Conservation (phyloP, 352 stramenopile genomes). For the Globisporangium yorkense region DNA sequence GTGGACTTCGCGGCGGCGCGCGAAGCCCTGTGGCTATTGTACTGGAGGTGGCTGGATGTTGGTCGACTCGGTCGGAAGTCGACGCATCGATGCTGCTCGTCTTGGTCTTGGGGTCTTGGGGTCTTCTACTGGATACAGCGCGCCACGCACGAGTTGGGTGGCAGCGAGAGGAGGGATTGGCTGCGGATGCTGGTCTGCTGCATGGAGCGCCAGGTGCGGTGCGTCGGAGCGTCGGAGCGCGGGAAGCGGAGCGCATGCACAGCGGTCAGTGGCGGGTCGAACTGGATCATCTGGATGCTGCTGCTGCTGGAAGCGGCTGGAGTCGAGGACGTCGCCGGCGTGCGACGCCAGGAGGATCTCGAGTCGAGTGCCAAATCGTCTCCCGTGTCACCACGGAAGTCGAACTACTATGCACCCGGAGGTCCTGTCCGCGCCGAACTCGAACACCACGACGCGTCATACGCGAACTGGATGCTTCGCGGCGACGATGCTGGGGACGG, state of each 20-base stretch:
- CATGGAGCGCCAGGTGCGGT: not conserved
- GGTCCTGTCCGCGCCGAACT: no score
- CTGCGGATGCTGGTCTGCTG: not conserved
- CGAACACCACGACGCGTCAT: not conserved
- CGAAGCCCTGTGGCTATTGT: not conserved
- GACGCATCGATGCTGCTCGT: not conserved
- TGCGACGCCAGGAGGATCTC: not conserved
- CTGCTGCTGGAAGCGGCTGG: not conserved
- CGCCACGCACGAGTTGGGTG: not conserved
- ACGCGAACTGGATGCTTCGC: not conserved
- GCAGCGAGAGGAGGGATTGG: not conserved
- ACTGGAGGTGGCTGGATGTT: not conserved
- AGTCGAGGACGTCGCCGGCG: not conserved
- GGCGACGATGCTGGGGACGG: not conserved
- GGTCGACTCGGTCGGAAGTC: not conserved
- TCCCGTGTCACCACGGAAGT: conserved; percentile 3
- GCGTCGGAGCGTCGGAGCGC: not conserved
- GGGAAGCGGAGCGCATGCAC: not conserved
- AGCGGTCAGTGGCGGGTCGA: not conserved
- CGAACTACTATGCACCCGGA: not conserved
- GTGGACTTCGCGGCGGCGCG: not conserved
- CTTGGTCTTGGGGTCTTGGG: conserved; percentile 1
- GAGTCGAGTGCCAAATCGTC: conserved; percentile 5
- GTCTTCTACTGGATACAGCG: conserved; percentile 5
- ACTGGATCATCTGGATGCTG: not conserved